Evolutionary conservation across 805 yeast genomes (phyloP), one percentile per base, ranked within the genome.

Genomic region (Millerozyma acaciae): DNA sequence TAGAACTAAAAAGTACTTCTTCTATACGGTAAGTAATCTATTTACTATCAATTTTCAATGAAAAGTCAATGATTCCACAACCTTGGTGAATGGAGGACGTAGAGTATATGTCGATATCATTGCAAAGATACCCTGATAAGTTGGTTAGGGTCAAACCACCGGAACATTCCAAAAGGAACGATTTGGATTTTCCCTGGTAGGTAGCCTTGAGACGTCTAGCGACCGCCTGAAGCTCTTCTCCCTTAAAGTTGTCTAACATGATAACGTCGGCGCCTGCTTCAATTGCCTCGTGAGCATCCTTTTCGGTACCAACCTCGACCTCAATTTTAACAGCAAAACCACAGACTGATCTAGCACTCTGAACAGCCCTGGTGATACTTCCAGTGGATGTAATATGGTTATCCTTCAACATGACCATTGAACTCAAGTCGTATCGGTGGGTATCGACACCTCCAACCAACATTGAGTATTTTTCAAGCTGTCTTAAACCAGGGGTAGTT

Each of bases 381-480:
- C 97, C 97, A 2, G 94, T 84, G 4, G 95, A 80, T 78, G 93
- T 84, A 25, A 89, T 73, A 53, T 90, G 97, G 57, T 89, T 89
- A 53, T 89, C 97, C 57, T 89, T 89, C 47, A 89, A 73, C 97
- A 90, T 89, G 2, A 90, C 89, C 97, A 89, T 89, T 2, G 93
- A 76, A 28, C 93, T 80, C 36, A 89, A 73, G 54, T 90, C 97
- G 53, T 86, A 86, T 43, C 97, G 71, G 57, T 89, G 97, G 35
- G 93, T 74, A 53, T 89, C 97, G 35, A 86, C 84, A 3, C 97
- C 97, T 20, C 97, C 97, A 7, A 89, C 94, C 20, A 86, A 63
- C 97, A 89, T 90, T 16, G 95, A 82, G 60, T 89, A 89, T 56
- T 89, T 89, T 54, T 89, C 97, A 37, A 90, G 62, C 26, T 80